A percentile compares a stretch with the other conserved stretches of the same genome.
Evolutionary conservation across 2,329 filamentous ascomycete genomes (phyloP).

Genomic region (Peltaster fructicola): DNA sequence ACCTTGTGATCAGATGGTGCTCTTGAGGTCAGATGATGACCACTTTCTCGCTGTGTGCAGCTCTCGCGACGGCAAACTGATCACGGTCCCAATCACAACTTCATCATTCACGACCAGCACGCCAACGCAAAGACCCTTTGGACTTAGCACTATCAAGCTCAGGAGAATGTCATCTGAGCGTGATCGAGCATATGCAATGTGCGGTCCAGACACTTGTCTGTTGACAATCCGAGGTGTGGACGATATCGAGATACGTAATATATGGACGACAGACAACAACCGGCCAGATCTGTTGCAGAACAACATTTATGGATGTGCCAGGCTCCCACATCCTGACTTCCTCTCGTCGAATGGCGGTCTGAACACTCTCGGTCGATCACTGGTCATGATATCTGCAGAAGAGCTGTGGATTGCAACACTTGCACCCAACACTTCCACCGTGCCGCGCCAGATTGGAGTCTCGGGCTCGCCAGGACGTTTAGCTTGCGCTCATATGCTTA

Average conservation of each 20-base stretch:
- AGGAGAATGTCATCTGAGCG: slow-evolving; percentile 4
- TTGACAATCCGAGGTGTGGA: slow-evolving; percentile 9
- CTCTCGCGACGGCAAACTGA: slow-evolving; percentile 14
- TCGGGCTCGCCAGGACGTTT: slow-evolving; percentile 15
- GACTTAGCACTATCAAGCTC: slow-evolving; percentile 14
- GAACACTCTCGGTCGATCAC: slow-evolving; percentile 7
- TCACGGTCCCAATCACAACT: slow-evolving; percentile 5
- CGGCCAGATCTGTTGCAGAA: slow-evolving; percentile 13
- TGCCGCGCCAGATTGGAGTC: slow-evolving; percentile 14
- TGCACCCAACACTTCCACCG: slow-evolving; percentile 6
- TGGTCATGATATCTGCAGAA: slow-evolving; percentile 11
- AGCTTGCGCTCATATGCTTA: slow-evolving; percentile 13
- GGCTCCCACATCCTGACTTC: slow-evolving; percentile 9
- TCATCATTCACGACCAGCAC: too few relatives aligned
- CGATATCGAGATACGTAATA: slow-evolving; percentile 8
- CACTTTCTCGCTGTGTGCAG: slow-evolving; percentile 11
- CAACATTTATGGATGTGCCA: slow-evolving; percentile 8
- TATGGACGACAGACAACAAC: slow-evolving; percentile 14
- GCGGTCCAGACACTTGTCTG: slow-evolving; percentile 10
- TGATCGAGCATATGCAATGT: slow-evolving; percentile 10
- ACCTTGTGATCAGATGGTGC: slow-evolving; percentile 12
- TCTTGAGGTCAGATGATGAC: slow-evolving; percentile 5
- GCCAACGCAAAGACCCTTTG: slow-evolving; percentile 9
- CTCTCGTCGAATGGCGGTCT: slow-evolving; percentile 5
- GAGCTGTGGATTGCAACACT: slow-evolving; percentile 10